phyloP scores from a whole-genome alignment of 805 yeast genomes.

The Metschnikowia kunwiensis region DNA sequence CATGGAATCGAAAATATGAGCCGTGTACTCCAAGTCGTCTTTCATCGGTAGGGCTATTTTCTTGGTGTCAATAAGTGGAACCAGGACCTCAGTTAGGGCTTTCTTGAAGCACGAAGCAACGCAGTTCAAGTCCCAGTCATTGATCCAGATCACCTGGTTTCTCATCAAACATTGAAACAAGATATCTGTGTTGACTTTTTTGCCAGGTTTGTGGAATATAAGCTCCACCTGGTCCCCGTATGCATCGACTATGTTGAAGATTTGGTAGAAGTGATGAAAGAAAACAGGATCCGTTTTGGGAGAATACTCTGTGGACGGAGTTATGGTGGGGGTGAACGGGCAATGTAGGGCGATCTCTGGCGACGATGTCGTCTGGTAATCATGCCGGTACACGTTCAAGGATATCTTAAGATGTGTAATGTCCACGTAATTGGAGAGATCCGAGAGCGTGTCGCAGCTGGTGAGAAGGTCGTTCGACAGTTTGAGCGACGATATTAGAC shows the following conservation, averaged over 20 bases:
- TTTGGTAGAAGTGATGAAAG: constrained; percentile 47
- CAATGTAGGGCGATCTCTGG: constrained; percentile 13
- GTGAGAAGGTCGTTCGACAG: constrained; percentile 13
- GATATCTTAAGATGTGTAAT: constrained; percentile 75
- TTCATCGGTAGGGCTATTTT: constrained; percentile 51
- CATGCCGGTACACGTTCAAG: constrained; percentile 68
- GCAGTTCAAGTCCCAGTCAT: constrained; percentile 55
- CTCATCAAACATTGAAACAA: constrained; percentile 50
- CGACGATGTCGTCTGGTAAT: constrained; percentile 38
- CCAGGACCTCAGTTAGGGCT: constrained; percentile 49
- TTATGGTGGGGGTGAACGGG: constrained; percentile 21
- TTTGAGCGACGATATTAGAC: constrained; percentile 10
- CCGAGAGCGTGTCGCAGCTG: constrained; percentile 36
- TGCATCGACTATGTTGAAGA: constrained; percentile 45
- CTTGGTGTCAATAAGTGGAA: constrained; percentile 51
- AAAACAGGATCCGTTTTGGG: constrained; percentile 21
- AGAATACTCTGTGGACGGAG: constrained; percentile 21
- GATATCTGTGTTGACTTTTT: constrained; percentile 43
- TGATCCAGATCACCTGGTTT: constrained; percentile 51
- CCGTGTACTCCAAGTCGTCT: constrained; percentile 47
- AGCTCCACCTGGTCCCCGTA: constrained; percentile 45
- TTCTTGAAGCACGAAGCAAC: constrained; percentile 47
- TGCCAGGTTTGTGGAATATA: constrained; percentile 57
- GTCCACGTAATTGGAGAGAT: constrained; percentile 60
- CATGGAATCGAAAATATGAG: constrained; percentile 32